Base-by-base conservation (phyloP, 768 basidiomycete species). In the Lentinula lateritia region DNA sequence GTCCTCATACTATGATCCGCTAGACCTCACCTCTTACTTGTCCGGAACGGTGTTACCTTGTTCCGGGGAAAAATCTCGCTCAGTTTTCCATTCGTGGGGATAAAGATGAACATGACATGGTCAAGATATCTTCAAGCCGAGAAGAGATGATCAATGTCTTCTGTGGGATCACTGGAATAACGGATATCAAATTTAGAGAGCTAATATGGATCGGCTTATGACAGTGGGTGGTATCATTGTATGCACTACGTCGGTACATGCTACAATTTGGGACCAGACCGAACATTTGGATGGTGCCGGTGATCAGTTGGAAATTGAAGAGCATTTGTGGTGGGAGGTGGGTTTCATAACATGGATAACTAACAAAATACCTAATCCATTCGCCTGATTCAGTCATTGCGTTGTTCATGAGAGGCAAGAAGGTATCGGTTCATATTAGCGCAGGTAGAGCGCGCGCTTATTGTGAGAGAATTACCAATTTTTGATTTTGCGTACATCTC, bases 311-410 rank as follows among this genome's bases (percentile, higher is more conserved):
- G 61, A 65, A 5, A 23, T 23, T 79, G 80, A 1, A 72, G 79
- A 18, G 78, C 77, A 10, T 83, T 82, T 62, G 55, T 84, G 15
- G 76, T 70, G 32, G 83, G 83, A 65, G 83, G 83, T 79, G 52
- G 72, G 38, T 13, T 10, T 28, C 3, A 28, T 28, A 28, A 28
- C 28, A 28, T 28, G 28, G 3, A 28, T 28, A 28, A 3, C 28
- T 28, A 28, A 28, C 28, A 28, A 28, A 28, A 28, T 28, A 28
- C 28, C 28, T 28, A 28, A 28, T 28, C 28, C 28, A 28, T 28
- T 28, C 28, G 28, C 28, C 28, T 28, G 28, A 28, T 28, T 28
- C 28, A 28, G 28, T 28, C 28, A 28, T 28, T 28, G 28, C 28
- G 28, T 23, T 23, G 23, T 23, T 23, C 23, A 23, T 23, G 23